Conservation (phyloP, 192 early-diverging fungal genomes). For the Linnemannia exigua region DNA sequence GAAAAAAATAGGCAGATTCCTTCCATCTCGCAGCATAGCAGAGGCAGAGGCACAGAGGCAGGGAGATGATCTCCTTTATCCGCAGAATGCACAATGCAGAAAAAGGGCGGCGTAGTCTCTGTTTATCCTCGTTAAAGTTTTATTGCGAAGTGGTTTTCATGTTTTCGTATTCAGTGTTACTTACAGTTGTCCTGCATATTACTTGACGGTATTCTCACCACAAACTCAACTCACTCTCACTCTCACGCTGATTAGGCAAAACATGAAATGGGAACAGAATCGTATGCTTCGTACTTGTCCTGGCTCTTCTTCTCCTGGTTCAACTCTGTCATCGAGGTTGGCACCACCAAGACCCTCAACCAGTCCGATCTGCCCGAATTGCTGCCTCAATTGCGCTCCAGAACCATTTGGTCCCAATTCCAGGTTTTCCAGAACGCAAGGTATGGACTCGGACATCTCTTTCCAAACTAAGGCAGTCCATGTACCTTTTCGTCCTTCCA, state of each 20-base stretch:
- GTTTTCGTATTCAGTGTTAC: not conserved
- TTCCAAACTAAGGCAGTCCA: constrained; percentile 15
- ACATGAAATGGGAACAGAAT: constrained; percentile 45
- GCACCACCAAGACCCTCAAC: constrained; percentile 55
- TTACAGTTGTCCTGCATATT: not conserved
- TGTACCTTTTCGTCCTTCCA: not conserved
- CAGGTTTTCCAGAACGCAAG: constrained; percentile 29
- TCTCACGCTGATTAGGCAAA: constrained; percentile 23
- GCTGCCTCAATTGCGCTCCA: constrained; percentile 37
- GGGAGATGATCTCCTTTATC: not conserved
- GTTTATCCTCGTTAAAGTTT: not conserved
- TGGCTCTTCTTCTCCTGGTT: constrained; percentile 60
- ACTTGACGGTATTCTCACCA: not conserved
- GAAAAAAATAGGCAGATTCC: not conserved
- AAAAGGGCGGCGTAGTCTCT: not conserved
- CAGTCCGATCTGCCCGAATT: constrained; percentile 57
- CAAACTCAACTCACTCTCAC: not conserved
- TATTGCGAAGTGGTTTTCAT: not conserved
- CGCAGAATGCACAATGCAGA: not conserved
- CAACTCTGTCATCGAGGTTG: constrained; percentile 45
- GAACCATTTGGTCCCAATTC: constrained; percentile 56
- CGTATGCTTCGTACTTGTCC: constrained; percentile 51
- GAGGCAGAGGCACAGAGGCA: not conserved
- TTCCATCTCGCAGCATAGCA: not conserved
- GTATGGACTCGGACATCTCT: not conserved